Percentiles rank a stretch among this genome's conserved stretches.
Evolutionary conservation across 805 yeast species (phyloP).

Genomic region (Candida nanaspora): DNA sequence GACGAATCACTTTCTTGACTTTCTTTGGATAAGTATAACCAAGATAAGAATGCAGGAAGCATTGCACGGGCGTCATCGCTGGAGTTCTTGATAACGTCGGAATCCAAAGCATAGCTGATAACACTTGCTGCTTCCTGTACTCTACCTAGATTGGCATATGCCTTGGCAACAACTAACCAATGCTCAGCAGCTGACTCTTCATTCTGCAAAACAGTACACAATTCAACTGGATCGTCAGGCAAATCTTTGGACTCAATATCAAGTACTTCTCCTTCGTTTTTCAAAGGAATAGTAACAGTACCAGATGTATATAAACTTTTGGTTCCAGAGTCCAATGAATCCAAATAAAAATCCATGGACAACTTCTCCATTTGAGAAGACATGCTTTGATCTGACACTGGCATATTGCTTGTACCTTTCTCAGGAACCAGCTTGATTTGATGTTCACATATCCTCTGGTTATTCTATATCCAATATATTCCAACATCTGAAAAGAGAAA

Average conservation of each 20-base stretch:
- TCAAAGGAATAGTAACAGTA: constrained; percentile 53
- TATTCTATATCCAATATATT: too few species aligned
- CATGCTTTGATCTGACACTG: not conserved
- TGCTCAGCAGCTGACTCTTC: constrained; percentile 70
- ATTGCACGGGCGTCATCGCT: constrained; percentile 37
- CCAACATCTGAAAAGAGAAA: too few species aligned
- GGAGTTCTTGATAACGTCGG: constrained; percentile 24
- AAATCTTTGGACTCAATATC: constrained; percentile 77
- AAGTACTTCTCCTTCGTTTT: constrained; percentile 75
- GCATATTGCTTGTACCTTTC: not conserved
- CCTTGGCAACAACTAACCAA: constrained; percentile 82
- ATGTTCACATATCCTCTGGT: too few species aligned
- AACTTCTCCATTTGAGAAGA: constrained; percentile 6
- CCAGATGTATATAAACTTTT: constrained; percentile 17
- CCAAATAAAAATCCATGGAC: constrained; percentile 19
- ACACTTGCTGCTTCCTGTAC: constrained; percentile 58
- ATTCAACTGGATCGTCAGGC: constrained; percentile 84
- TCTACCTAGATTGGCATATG: constrained; percentile 60
- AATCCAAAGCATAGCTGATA: constrained; percentile 49
- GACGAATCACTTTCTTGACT: constrained; percentile 16
- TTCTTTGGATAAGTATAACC: constrained; percentile 57
- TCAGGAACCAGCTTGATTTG: too few species aligned
- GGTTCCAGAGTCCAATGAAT: constrained; percentile 11
- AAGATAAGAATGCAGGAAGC: constrained; percentile 57
- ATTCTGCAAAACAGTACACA: constrained; percentile 68